Evolutionary conservation across 148 eudicot genomes (phyloP), one percentile per base, ranked within the genome.

Genomic region (Persicaria maculosa): DNA sequence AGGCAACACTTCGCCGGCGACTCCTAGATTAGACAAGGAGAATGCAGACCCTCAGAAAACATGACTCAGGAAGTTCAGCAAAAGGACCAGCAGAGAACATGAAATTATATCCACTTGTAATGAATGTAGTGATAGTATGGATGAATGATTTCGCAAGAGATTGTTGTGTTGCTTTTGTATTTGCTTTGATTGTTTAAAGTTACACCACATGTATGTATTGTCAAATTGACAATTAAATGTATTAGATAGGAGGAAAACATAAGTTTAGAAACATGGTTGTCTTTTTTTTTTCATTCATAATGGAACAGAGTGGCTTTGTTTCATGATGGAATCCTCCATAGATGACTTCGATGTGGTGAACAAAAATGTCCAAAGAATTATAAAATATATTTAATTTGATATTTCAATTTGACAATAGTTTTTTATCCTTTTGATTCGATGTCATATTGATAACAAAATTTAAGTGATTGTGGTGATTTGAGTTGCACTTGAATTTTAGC

Each of bases 31-130:
- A 52, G 85, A 86, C 50, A 22, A 68, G 40, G 90, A 88, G 76
- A 82, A 86, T 68, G 55, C 77, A 9, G 82, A 84, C 80, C 84
- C 82, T 47, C 88, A 81, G 46, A 84, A 72, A 74, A 43, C 46
- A 0, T 65, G 17, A 43, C 40, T 31, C 40, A 31, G 40, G 40
- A 31, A n/a, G n/a, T n/a, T n/a, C n/a, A n/a, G n/a, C n/a, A n/a
- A n/a, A n/a, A n/a, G n/a, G 1, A 1, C 6, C 7, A n/a, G 5
- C 17, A 22, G 0, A 16, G 4, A n/a, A 52, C 36, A 54, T 54
- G 20, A 54, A 20, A 50, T 4, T 55, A 7, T 55, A 1, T 55
- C 72, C 79, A 20, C 5, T 1, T 59, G 65, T 9, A 20, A 22
- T 9, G 12, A 59, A 22, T 59, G 14, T 20, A 59, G 65, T 59